Percentiles rank a stretch among this genome's conserved stretches.
Conservation (phyloP, 148 eudicot species). For the Linanthus parryae region DNA sequence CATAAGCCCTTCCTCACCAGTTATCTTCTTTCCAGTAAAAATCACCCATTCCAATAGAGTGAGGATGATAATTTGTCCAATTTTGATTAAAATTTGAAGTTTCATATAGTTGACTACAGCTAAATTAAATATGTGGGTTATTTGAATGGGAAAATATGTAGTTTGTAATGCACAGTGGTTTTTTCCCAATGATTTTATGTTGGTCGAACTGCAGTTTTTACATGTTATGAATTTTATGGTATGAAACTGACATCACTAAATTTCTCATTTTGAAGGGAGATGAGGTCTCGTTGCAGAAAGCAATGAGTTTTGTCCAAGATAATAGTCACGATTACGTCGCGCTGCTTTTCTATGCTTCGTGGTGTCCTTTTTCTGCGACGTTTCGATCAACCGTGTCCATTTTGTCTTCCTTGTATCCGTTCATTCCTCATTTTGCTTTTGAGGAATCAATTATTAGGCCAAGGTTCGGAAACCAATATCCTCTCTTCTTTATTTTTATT, state of each 20-base stretch:
- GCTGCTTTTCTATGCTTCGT: slow-evolving; percentile 88
- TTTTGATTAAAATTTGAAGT: neutral
- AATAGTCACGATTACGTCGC: slow-evolving; percentile 56
- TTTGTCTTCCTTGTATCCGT: slow-evolving; percentile 70
- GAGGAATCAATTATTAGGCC: slow-evolving; percentile 82
- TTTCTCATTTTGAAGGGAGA: slow-evolving; percentile 54
- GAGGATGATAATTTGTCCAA: too few species aligned
- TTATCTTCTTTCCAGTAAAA: too few species aligned
- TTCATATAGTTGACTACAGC: neutral
- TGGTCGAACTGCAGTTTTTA: slow-evolving; percentile 5
- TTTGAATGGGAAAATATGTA: neutral
- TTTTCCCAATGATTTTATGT: neutral
- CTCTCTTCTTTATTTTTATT: neutral
- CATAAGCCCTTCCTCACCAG: too few species aligned
- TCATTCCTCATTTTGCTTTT: slow-evolving; percentile 80
- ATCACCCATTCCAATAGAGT: too few species aligned
- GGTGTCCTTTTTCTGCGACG: slow-evolving; percentile 88
- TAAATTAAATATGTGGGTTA: neutral
- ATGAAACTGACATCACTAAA: too few species aligned
- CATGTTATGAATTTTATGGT: neutral
- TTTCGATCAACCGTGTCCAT: slow-evolving; percentile 68
- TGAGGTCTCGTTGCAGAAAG: slow-evolving; percentile 75
- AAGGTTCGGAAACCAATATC: slow-evolving; percentile 43
- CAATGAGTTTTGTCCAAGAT: slow-evolving; percentile 47
- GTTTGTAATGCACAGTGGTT: neutral